Evolutionary conservation across 768 basidiomycete genomes (phyloP).

Genomic region (Crucibulum laeve): DNA sequence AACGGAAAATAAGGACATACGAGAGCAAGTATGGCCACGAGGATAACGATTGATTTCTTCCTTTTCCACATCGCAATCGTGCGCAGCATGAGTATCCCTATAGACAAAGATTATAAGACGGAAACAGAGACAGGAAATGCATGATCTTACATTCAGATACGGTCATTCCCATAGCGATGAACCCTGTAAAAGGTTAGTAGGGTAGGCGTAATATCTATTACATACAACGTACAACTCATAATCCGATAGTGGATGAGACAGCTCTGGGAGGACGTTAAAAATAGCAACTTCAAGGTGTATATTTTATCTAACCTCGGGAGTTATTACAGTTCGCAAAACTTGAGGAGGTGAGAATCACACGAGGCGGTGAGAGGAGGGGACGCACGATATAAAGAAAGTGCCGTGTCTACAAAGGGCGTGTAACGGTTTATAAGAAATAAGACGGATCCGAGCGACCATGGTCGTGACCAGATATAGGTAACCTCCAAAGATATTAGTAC

Average conservation of each 20-base stretch:
- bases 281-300: too few relatives aligned
- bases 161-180: not conserved
- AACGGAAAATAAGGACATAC: not conserved
- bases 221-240: not conserved
- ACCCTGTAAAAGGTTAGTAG: not conserved
- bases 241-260: not conserved
- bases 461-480: not conserved
- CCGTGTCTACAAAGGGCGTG: not conserved
- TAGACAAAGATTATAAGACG: not conserved
- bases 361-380: too few relatives aligned
- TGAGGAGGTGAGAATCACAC: too few relatives aligned
- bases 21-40: not conserved
- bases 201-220: not conserved
- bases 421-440: not conserved
- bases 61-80: not conserved
- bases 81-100: not conserved
- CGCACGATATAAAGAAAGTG: not conserved
- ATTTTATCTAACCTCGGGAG: too few relatives aligned
- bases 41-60: not conserved
- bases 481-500: too few relatives aligned
- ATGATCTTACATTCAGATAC: not conserved
- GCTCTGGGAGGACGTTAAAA: too few relatives aligned
- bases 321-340: too few relatives aligned
- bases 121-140: not conserved
- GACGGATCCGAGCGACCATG: not conserved